Evolutionary conservation across 768 basidiomycete genomes (phyloP).

Genomic region (Tulasnella sp.): DNA sequence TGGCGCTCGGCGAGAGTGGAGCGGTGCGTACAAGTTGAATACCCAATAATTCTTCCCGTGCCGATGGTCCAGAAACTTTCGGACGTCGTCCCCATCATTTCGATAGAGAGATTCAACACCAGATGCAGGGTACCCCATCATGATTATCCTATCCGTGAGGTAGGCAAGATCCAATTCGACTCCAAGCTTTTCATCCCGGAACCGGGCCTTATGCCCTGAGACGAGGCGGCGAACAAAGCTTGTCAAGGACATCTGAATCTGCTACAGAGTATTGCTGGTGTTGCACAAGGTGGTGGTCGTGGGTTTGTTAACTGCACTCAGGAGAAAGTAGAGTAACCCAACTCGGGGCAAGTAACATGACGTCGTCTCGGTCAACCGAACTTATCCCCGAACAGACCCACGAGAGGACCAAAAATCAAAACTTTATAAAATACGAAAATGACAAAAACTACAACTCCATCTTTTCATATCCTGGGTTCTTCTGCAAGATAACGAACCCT

Average conservation of each 20-base stretch:
- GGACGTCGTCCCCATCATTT: constrained; percentile 70
- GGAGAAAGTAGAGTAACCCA: neutral
- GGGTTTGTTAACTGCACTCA: neutral
- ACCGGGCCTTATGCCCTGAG: constrained; percentile 76
- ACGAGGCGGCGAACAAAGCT: constrained; percentile 69
- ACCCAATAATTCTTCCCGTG: constrained; percentile 80
- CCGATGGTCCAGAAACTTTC: constrained; percentile 64
- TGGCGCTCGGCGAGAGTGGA: neutral
- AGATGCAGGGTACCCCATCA: constrained; percentile 70
- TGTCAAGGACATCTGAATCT: constrained; percentile 43
- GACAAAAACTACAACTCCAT: constrained; percentile 28
- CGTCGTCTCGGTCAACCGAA: neutral
- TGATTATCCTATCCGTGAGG: constrained; percentile 29
- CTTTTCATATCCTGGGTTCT: constrained; percentile 64
- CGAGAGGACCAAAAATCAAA: neutral
- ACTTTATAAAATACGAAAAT: constrained; percentile 8
- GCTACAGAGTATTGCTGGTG: neutral
- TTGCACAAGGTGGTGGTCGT: neutral
- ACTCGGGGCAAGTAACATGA: neutral
- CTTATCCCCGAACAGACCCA: neutral
- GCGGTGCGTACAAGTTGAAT: constrained; percentile 60
- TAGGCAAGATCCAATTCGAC: constrained; percentile 54
- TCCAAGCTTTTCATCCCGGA: constrained; percentile 60
- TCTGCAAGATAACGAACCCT: constrained; percentile 85
- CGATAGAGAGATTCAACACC: constrained; percentile 78